Evolutionary conservation across 2,329 filamentous ascomycete genomes (phyloP).

Genomic region (Cadophora luteo-olivacea): DNA sequence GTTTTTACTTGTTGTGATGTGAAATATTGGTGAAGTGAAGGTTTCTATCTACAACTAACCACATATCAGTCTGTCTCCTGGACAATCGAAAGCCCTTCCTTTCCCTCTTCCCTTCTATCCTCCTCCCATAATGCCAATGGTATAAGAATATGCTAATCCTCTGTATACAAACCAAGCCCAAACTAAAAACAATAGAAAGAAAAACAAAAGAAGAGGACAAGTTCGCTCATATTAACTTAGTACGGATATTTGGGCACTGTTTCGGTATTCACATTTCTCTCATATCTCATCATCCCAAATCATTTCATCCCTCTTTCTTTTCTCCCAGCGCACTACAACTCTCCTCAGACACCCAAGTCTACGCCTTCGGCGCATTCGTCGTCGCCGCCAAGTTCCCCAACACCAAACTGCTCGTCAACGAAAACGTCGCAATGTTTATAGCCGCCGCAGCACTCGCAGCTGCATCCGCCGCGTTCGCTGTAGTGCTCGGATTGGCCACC

Average conservation of each 20-base stretch:
- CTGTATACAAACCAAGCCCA: not conserved
- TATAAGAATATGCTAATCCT: not conserved
- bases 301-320: not conserved
- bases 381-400: constrained; percentile 41
- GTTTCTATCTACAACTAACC: not conserved
- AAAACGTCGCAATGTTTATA: constrained; percentile 42
- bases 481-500: not conserved
- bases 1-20: not conserved
- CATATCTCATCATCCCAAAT: constrained; percentile 1
- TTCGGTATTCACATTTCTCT: not conserved
- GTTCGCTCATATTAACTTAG: constrained; percentile 10
- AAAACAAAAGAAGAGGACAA: not conserved
- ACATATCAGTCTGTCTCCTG: constrained; percentile 14
- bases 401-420: constrained; percentile 38
- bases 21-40: not conserved
- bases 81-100: not conserved
- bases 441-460: constrained; percentile 8
- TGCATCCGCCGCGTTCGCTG: not conserved
- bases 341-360: not conserved
- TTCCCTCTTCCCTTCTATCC: not conserved
- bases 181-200: not conserved
- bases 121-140: not conserved
- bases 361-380: constrained; percentile 18
- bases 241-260: no score
- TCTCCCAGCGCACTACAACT: not conserved